These are phyloP conservation scores for Marchantia polymorpha DNA, from an alignment of 225 moss, liverwort and hornwort species.

Conservation along the genomic window DNA sequence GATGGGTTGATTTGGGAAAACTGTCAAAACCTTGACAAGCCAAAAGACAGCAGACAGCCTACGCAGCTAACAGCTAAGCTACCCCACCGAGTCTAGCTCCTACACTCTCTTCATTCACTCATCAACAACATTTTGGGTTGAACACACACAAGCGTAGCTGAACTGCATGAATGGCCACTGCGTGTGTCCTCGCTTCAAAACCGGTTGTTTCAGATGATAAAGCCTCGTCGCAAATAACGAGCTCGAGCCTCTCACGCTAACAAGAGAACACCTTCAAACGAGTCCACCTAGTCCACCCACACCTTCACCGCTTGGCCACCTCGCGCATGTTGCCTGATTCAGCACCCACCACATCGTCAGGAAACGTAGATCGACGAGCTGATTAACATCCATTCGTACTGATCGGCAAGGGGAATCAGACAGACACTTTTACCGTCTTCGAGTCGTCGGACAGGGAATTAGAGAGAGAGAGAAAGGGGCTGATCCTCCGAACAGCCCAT, in stretches of 20 bases:
- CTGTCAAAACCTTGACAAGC: constrained; percentile 7
- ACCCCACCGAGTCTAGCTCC: constrained; percentile 5
- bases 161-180: constrained; percentile 12
- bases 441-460: neutral
- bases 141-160: constrained; percentile 7
- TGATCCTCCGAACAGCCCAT: neutral
- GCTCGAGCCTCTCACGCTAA: neutral
- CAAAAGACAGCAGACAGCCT: constrained; percentile 8
- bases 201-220: constrained; percentile 3
- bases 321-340: no score
- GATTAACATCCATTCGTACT: no score
- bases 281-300: neutral
- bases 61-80: constrained; percentile 2
- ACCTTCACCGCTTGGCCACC: constrained; percentile 20
- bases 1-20: no score
- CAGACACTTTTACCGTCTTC: neutral
- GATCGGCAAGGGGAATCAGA: neutral
- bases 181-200: constrained; percentile 20
- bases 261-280: constrained; percentile 10
- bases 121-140: neutral
- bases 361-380: no score
- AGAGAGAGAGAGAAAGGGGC: neutral
- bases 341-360: no score
- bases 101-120: constrained; percentile 1
- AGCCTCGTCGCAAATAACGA: neutral